Evolutionary conservation across 768 basidiomycete species (phyloP), one percentile per base, ranked within the genome.

Genomic region (Arthromyces matolae): DNA sequence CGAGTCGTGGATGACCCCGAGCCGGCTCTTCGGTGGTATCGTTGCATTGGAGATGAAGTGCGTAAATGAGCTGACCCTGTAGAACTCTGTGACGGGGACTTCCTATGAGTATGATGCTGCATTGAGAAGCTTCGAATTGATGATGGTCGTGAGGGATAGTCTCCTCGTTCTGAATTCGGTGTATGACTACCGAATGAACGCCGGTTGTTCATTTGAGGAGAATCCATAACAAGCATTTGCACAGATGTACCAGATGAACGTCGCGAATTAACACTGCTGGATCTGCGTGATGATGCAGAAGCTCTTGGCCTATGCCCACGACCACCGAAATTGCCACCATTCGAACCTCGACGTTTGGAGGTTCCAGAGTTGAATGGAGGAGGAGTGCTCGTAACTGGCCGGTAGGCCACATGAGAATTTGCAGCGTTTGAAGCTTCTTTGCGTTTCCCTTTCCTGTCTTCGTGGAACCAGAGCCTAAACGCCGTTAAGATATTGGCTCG

Each of bases 391-490:
- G 36, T 51, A 47, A 43, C 48, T 53, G 50, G 57, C 40, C 42
- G 60, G 29, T 57, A 58, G 12, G 61, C 53, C 49, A 66, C 58
- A 22, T 67, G 59, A 23, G 66, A 57, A 24, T 64, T 58, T 1
- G 51, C 50, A 38, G 64, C 40, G 12, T 44, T 36, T 1, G 38
- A 23, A 16, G 55, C 41, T 34, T 80, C 83, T 64, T 88, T 89
- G 42, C 88, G 78, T 69, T 94, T 95, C 4, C 91, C 84, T 61
- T 90, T 93, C 54, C 78, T 76, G 53, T 93, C 93, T 51, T 96
- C 93, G 50, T 92, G 81, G 68, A 97, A 95, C 90, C 94, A 93
- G 52, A 85, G 75, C 36, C 90, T 79, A 68, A 98, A 92, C 5
- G 91, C 80, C 3, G 86, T 83, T 40, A 97, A 70, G 23, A 98